Evolutionary conservation across 1,139 yeast genomes (phyloP).

Genomic region (Blastobotrys indianensis): DNA sequence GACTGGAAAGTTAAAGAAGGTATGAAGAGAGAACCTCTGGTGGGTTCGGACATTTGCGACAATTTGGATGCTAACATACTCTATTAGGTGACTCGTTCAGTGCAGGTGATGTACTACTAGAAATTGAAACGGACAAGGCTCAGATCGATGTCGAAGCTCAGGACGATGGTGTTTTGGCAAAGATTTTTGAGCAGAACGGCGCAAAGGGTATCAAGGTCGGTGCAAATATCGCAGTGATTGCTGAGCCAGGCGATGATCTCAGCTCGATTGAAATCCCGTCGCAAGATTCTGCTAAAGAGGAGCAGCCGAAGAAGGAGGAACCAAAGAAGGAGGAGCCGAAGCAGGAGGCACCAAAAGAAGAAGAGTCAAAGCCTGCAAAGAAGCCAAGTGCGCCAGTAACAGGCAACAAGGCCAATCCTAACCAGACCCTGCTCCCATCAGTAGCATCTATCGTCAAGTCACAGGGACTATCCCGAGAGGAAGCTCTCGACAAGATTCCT

Average conservation of each 20-base stretch:
- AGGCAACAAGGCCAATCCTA: slow-evolving; percentile 42
- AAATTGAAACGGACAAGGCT: slow-evolving; percentile 92
- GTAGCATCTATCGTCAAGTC: slow-evolving; percentile 61
- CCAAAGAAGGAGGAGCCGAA: slow-evolving; percentile 9
- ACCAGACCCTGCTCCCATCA: slow-evolving; percentile 71
- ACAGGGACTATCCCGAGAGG: slow-evolving; percentile 57
- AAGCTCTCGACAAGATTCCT: slow-evolving; percentile 62
- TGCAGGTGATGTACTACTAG: slow-evolving; percentile 83
- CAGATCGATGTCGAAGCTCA: slow-evolving; percentile 90
- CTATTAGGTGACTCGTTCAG: slow-evolving; percentile 47
- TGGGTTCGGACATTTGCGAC: not conserved
- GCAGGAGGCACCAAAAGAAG: slow-evolving; percentile 14
- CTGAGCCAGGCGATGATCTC: slow-evolving; percentile 84
- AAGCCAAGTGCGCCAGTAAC: slow-evolving; percentile 16
- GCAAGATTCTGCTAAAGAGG: slow-evolving; percentile 19
- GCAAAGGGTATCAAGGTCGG: slow-evolving; percentile 81
- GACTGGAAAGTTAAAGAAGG: slow-evolving; percentile 87
- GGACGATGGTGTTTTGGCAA: slow-evolving; percentile 85
- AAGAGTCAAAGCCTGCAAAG: slow-evolving; percentile 15
- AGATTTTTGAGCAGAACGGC: slow-evolving; percentile 66
- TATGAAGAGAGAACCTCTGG: slow-evolving; percentile 14
- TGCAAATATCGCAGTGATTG: slow-evolving; percentile 75
- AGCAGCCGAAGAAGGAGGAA: not conserved
- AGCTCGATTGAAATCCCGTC: slow-evolving; percentile 56
- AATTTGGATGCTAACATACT: not conserved